Percentiles rank a stretch among this genome's conserved stretches.
Evolutionary conservation across 352 stramenopile genomes (phyloP).

Genomic region (Pythium phragmiticola): DNA sequence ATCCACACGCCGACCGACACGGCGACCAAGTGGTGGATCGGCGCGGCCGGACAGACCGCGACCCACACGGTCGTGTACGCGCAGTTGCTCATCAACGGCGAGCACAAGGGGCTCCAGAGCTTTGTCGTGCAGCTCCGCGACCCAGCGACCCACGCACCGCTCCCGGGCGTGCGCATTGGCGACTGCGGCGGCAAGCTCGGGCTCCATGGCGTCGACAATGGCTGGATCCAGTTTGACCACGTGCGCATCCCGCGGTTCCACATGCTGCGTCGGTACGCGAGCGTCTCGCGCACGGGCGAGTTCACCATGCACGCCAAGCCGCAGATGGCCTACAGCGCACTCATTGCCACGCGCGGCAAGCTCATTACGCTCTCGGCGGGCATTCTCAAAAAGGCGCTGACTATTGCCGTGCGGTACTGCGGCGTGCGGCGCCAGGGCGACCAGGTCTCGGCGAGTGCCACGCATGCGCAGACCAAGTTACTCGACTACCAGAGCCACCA

Average conservation of each 20-base stretch:
- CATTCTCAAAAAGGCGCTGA: constrained; percentile 90
- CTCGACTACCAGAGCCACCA: constrained; percentile 96
- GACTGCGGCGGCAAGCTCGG: constrained; percentile 74
- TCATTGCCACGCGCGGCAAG: constrained; percentile 75
- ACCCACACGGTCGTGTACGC: constrained; percentile 96
- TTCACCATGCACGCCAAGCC: constrained; percentile 67
- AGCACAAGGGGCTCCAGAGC: constrained; percentile 91
- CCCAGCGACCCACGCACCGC: constrained; percentile 54
- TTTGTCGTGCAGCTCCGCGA: constrained; percentile 96
- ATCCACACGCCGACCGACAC: constrained; percentile 96
- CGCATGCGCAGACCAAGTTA: constrained; percentile 81
- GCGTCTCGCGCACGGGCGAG: constrained; percentile 58
- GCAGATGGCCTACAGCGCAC: constrained; percentile 67
- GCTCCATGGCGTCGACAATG: constrained; percentile 75
- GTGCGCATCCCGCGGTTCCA: constrained; percentile 72
- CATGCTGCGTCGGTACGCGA: constrained; percentile 73
- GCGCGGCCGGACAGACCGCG: constrained; percentile 90
- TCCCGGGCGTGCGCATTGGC: constrained; percentile 58
- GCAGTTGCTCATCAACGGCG: constrained; percentile 80
- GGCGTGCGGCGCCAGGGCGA: constrained; percentile 89
- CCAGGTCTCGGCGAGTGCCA: constrained; percentile 74
- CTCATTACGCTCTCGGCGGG: constrained; percentile 70
- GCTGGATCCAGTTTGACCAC: constrained; percentile 74
- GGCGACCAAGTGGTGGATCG: constrained; percentile 96
- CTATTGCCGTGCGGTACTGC: constrained; percentile 93